A percentile compares a stretch with the other conserved stretches of the same genome.
phyloP scores from a whole-genome alignment of 1,284 basidiomycete species.

The Boletus sp. region DNA sequence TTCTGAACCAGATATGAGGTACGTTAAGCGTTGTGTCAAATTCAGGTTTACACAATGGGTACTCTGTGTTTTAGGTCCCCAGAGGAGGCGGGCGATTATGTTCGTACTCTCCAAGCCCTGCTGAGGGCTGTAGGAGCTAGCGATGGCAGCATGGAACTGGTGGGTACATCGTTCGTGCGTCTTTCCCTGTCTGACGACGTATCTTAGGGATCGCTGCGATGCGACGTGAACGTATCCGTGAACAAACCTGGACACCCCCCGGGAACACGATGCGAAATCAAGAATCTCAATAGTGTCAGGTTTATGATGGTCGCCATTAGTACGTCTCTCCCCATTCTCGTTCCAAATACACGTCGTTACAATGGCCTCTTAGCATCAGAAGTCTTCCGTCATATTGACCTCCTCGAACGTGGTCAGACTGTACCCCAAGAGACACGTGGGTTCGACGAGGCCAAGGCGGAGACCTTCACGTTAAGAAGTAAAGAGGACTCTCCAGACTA shows the following conservation, averaged over 20 bases:
- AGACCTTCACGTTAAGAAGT: constrained; percentile 79
- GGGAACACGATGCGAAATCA: constrained; percentile 93
- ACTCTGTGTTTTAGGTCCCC: constrained; percentile 56
- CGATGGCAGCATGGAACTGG: constrained; percentile 97
- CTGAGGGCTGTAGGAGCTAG: constrained; percentile 83
- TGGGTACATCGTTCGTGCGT: constrained; percentile 32
- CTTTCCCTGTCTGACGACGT: background rate
- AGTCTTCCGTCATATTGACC: constrained; percentile 63
- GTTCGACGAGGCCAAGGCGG: constrained; percentile 78
- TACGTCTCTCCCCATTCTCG: constrained; percentile 36
- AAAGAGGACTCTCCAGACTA: constrained; percentile 97
- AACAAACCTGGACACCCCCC: constrained; percentile 59
- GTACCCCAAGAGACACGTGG: constrained; percentile 88
- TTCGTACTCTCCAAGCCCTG: constrained; percentile 78
- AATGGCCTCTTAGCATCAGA: constrained; percentile 51
- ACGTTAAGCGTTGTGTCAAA: background rate
- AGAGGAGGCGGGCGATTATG: constrained; percentile 90
- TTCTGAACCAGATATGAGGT: constrained; percentile 90
- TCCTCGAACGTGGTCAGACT: constrained; percentile 46
- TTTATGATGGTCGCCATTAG: constrained; percentile 87
- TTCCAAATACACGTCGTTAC: background rate
- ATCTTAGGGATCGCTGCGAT: constrained; percentile 82
- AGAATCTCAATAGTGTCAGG: constrained; percentile 92
- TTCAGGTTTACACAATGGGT: background rate
- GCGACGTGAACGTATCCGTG: constrained; percentile 95